Percentiles rank a stretch among this genome's conserved stretches.
Conservation (phyloP, 176 grass and related monocot genomes). For the Lolium perenne region DNA sequence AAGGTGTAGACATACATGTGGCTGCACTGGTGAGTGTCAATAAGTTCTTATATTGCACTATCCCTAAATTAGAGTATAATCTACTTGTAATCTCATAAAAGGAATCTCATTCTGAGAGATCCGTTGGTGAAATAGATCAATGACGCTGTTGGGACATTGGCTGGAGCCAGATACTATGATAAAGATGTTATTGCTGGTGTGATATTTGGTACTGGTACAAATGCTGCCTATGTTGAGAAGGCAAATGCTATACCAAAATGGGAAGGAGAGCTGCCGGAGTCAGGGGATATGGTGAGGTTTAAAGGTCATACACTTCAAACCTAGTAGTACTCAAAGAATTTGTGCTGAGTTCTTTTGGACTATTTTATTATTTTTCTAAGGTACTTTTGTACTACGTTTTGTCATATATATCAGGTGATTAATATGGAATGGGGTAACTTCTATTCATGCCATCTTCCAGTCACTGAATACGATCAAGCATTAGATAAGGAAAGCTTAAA, state of each 20-base stretch:
- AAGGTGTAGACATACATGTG: conserved; percentile 84
- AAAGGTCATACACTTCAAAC: conserved; percentile 20
- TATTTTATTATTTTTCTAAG: conserved; percentile 29
- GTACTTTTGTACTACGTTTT: neutral
- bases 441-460: conserved; percentile 58
- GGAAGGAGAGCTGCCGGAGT: conserved; percentile 67
- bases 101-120: neutral
- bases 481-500: conserved; percentile 83
- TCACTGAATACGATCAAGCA: conserved; percentile 72
- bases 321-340: neutral
- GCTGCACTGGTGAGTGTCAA: conserved; percentile 66
- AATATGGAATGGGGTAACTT: conserved; percentile 99
- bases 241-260: conserved; percentile 71
- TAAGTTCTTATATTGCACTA: neutral
- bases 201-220: conserved; percentile 92
- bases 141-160: conserved; percentile 86
- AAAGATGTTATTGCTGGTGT: conserved; percentile 77
- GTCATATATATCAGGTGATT: conserved; percentile 64
- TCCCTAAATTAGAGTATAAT: neutral
- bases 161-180: conserved; percentile 79
- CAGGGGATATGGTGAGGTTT: conserved; percentile 77
- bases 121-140: conserved; percentile 69
- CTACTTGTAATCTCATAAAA: neutral
- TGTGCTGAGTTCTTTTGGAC: neutral
- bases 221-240: conserved; percentile 90